phyloP scores from a whole-genome alignment of 83 land plant species.

The Larix sibirica region DNA sequence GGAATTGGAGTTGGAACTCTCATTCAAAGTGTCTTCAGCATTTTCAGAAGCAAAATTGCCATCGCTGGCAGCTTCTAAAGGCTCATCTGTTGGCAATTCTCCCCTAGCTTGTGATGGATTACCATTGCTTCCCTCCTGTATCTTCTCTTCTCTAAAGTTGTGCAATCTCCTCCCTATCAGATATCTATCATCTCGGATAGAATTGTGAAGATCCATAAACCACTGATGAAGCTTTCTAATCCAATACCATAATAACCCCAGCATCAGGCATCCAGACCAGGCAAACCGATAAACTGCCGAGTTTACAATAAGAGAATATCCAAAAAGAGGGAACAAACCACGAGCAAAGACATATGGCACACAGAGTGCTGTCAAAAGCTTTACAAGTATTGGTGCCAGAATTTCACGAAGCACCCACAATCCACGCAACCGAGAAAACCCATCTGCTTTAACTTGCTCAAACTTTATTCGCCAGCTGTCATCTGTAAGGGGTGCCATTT shows the following conservation, averaged over 20 bases:
- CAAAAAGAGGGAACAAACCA: slow-evolving; percentile 89
- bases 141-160: slow-evolving; percentile 61
- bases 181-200: slow-evolving; percentile 91
- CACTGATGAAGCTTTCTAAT: slow-evolving; percentile 78
- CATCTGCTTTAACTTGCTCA: slow-evolving; percentile 95
- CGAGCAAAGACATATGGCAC: slow-evolving; percentile 90
- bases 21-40: neutral
- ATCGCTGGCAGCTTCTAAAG: neutral
- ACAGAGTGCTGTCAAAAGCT: slow-evolving; percentile 85
- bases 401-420: slow-evolving; percentile 88
- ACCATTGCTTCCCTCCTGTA: slow-evolving; percentile 1
- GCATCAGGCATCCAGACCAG: slow-evolving; percentile 83
- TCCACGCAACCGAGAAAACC: slow-evolving; percentile 83
- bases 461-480: slow-evolving; percentile 94
- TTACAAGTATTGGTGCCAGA: slow-evolving; percentile 77
- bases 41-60: neutral
- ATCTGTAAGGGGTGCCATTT: slow-evolving; percentile 82
- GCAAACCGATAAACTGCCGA: slow-evolving; percentile 96
- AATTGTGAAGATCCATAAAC: slow-evolving; percentile 90
- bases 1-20: neutral
- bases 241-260: slow-evolving; percentile 72
- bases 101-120: slow-evolving; percentile 24
- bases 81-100: neutral
- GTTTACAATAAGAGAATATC: slow-evolving; percentile 83
- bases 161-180: slow-evolving; percentile 89